Evolutionary conservation across 164 flowering plant species (phyloP).

Genomic region (Tinospora cordifolia): DNA sequence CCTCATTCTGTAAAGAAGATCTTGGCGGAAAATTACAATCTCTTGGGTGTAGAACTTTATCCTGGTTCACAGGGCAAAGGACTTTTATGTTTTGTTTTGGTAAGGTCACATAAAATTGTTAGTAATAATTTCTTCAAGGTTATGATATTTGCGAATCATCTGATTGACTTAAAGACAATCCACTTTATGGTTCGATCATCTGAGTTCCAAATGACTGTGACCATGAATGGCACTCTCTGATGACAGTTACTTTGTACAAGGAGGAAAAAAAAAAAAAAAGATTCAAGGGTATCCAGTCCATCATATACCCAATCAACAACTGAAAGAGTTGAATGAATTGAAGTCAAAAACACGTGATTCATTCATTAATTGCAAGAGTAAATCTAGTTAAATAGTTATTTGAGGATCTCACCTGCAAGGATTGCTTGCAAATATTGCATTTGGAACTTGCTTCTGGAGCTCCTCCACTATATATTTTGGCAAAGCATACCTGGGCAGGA

Average conservation of each 20-base stretch:
- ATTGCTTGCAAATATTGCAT: conserved; percentile 71
- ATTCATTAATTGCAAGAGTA: too few relatives aligned
- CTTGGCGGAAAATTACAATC: conserved; percentile 86
- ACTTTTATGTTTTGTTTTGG: background rate
- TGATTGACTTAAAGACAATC: background rate
- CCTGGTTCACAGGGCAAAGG: conserved; percentile 34
- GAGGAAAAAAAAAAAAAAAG: too few relatives aligned
- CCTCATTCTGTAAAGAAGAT: conserved; percentile 86
- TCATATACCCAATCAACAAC: background rate
- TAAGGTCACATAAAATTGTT: background rate
- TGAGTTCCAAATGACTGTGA: background rate
- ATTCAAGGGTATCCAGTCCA: background rate
- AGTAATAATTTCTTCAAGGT: background rate
- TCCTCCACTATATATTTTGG: conserved; percentile 79
- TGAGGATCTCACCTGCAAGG: conserved; percentile 69
- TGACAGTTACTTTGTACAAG: background rate
- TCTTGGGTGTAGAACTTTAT: conserved; percentile 87
- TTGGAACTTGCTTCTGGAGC: conserved; percentile 61
- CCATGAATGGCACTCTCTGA: background rate
- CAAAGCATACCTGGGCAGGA: conserved; percentile 65
- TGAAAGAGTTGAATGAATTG: too few relatives aligned
- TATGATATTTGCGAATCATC: background rate
- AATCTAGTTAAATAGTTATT: too few relatives aligned
- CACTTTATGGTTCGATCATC: background rate
- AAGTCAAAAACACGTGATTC: too few relatives aligned